A percentile compares a stretch with the other conserved stretches of the same genome.
These are phyloP conservation scores for Hortiboletus flavorubellus DNA, from an alignment of 768 basidiomycete genomes.

Conservation along the genomic window DNA sequence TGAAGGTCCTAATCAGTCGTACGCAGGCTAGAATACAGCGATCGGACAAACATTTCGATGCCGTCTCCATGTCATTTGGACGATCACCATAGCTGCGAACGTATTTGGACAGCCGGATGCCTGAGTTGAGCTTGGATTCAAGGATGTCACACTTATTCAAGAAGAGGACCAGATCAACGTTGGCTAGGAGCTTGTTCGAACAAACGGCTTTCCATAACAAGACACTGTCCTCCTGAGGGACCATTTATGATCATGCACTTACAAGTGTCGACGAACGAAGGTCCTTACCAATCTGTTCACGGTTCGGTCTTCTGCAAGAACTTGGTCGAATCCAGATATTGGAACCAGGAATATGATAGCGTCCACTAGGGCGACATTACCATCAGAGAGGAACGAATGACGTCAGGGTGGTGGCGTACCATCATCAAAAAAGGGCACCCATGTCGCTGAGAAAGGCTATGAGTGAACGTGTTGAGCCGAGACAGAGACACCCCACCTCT, in stretches of 20 bases:
- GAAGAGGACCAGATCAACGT: slow-evolving; percentile 75
- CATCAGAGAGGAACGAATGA: neutral
- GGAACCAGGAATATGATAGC: slow-evolving; percentile 61
- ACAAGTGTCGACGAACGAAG: neutral
- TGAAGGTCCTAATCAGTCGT: slow-evolving; percentile 22
- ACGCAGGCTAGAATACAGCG: neutral
- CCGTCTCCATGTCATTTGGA: slow-evolving; percentile 66
- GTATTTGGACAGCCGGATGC: slow-evolving; percentile 61
- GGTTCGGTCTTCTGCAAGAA: slow-evolving; percentile 47
- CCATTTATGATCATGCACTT: neutral
- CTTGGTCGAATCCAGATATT: slow-evolving; percentile 56
- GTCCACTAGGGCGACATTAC: slow-evolving; percentile 23
- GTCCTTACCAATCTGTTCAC: slow-evolving; percentile 47
- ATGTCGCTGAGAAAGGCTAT: slow-evolving; percentile 36
- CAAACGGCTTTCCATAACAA: slow-evolving; percentile 73
- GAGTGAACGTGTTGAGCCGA: slow-evolving; percentile 6
- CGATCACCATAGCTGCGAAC: slow-evolving; percentile 70
- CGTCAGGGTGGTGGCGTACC: slow-evolving; percentile 26
- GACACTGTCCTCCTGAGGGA: slow-evolving; percentile 66
- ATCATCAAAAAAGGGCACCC: slow-evolving; percentile 56
- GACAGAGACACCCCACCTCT: slow-evolving; percentile 27
- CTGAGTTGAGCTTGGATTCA: slow-evolving; percentile 59
- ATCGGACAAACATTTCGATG: slow-evolving; percentile 54
- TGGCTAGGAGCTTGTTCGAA: slow-evolving; percentile 64
- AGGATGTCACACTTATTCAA: slow-evolving; percentile 82